Conservation (phyloP, 2,329 filamentous ascomycete genomes). For the Diaporthe amygdali region DNA sequence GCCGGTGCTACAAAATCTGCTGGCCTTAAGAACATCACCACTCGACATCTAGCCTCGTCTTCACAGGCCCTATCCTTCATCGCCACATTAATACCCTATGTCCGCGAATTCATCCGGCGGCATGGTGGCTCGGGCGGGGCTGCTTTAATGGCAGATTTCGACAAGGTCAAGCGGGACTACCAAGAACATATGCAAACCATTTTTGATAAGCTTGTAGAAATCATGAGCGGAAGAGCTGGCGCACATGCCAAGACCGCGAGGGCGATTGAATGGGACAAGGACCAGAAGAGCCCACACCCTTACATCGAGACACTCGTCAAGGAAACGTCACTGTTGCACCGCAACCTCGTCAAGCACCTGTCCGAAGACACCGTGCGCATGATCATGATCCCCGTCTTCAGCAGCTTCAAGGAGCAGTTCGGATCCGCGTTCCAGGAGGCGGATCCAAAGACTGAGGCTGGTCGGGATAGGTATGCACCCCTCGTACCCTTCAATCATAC, state of each 20-base stretch:
- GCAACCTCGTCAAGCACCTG: constrained; percentile 82
- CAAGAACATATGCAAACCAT: constrained; percentile 92
- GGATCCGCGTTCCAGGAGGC: constrained; percentile 72
- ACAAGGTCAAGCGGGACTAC: constrained; percentile 81
- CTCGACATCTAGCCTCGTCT: constrained; percentile 90
- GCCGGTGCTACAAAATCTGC: constrained; percentile 89
- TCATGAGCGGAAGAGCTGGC: constrained; percentile 80
- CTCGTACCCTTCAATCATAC: neutral
- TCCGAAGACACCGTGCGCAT: constrained; percentile 76
- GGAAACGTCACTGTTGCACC: constrained; percentile 84
- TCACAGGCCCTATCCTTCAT: constrained; percentile 90
- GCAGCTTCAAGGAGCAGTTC: constrained; percentile 81
- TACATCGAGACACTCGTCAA: constrained; percentile 90
- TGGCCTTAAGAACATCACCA: constrained; percentile 94
- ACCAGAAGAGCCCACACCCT: constrained; percentile 55
- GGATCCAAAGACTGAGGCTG: constrained; percentile 67
- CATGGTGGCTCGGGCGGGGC: constrained; percentile 63
- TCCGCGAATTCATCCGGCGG: constrained; percentile 88
- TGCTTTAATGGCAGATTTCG: constrained; percentile 80
- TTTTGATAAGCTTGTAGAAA: constrained; percentile 91
- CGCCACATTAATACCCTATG: constrained; percentile 83
- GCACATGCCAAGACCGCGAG: constrained; percentile 78
- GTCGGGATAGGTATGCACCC: constrained; percentile 70
- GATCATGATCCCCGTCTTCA: constrained; percentile 88
- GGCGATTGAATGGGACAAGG: constrained; percentile 70